Conservation (phyloP, 2,329 filamentous ascomycete species). For the Ophiostoma montium region DNA sequence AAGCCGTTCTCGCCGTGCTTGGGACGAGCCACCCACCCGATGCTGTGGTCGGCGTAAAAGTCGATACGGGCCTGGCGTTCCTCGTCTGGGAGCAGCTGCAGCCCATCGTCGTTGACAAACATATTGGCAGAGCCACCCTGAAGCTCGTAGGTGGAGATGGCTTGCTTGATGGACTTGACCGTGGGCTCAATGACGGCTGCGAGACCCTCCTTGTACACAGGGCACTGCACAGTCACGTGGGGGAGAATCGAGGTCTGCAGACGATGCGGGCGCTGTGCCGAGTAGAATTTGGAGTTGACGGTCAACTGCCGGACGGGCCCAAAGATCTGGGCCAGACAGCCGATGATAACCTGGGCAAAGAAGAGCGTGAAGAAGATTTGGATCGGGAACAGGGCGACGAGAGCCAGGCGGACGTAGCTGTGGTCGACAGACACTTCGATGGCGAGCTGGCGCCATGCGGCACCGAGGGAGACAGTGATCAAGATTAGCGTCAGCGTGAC, state of each 20-base stretch:
- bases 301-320: conserved; percentile 61
- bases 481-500: conserved; percentile 53
- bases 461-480: conserved; percentile 51
- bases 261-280: conserved; percentile 52
- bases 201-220: conserved; percentile 78
- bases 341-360: conserved; percentile 65
- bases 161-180: conserved; percentile 62
- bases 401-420: conserved; percentile 46
- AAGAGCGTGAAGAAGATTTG: conserved; percentile 74
- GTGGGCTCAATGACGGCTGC: conserved; percentile 62
- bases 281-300: conserved; percentile 71
- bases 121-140: conserved; percentile 68
- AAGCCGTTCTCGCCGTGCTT: conserved; percentile 50
- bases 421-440: conserved; percentile 54
- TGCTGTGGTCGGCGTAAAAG: conserved; percentile 55
- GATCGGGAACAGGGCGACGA: conserved; percentile 52
- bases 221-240: conserved; percentile 72
- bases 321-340: conserved; percentile 60
- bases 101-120: conserved; percentile 62
- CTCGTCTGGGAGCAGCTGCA: conserved; percentile 51
- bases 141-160: conserved; percentile 62
- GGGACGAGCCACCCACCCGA: conserved; percentile 55
- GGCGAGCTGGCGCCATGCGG: conserved; percentile 55
- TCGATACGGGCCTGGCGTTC: conserved; percentile 49
- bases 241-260: conserved; percentile 45